phyloP scores from a whole-genome alignment of 2,329 filamentous ascomycete genomes.

The Trichoderma cornu-damae region DNA sequence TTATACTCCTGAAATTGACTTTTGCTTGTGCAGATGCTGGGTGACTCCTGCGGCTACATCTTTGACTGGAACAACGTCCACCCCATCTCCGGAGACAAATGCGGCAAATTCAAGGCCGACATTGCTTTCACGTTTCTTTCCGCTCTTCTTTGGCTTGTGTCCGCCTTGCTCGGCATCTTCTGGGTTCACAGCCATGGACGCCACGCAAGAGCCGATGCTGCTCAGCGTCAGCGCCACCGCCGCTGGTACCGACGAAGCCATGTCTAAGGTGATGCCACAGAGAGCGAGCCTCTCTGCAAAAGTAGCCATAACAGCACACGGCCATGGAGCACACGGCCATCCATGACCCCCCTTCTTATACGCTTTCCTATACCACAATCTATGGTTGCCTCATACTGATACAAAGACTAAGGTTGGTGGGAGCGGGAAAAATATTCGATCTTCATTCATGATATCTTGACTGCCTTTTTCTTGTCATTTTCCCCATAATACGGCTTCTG shows the following conservation, averaged over 20 bases:
- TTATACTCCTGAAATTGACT: neutral
- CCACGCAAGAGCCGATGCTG: constrained; percentile 32
- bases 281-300: neutral
- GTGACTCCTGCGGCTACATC: constrained; percentile 48
- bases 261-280: constrained; percentile 32
- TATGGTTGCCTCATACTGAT: neutral
- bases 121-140: constrained; percentile 69
- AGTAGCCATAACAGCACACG: neutral
- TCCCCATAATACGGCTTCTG: neutral
- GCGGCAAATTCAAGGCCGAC: constrained; percentile 64
- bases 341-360: neutral
- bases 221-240: constrained; percentile 32
- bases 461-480: neutral
- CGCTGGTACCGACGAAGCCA: constrained; percentile 42
- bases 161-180: constrained; percentile 52
- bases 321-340: neutral
- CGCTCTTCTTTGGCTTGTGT: constrained; percentile 65
- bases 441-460: neutral
- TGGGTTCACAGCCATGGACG: constrained; percentile 44
- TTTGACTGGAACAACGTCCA: constrained; percentile 57
- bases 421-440: neutral
- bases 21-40: constrained; percentile 33
- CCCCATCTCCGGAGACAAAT: constrained; percentile 45
- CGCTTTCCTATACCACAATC: neutral
- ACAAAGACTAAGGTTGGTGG: neutral